Evolutionary conservation across 176 grass and related monocot genomes (phyloP).

Genomic region (Aegilops tauschii): DNA sequence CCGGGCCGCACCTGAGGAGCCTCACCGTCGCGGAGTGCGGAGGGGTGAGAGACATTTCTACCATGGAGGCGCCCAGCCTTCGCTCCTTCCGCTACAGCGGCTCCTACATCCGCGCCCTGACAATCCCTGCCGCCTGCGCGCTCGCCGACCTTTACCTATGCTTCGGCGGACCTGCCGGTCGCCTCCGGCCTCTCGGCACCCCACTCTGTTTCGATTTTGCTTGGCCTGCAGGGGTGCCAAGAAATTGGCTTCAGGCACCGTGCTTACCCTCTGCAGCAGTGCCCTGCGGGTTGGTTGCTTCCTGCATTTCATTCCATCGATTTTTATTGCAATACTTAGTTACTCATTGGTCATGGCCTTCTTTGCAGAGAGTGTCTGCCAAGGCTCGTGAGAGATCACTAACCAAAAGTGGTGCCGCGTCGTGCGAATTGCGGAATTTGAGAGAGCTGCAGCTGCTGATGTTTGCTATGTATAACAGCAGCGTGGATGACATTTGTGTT

Average conservation of each 20-base stretch:
- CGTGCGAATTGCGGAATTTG: slow-evolving; percentile 43
- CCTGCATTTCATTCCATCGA: not conserved
- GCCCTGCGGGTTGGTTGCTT: slow-evolving; percentile 39
- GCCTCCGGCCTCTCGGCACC: not conserved
- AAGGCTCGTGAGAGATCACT: not conserved
- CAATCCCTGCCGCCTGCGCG: not conserved
- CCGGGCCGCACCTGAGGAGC: slow-evolving; percentile 24
- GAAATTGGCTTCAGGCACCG: not conserved
- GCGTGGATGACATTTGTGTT: slow-evolving; percentile 35
- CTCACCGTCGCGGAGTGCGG: slow-evolving; percentile 47
- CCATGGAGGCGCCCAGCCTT: slow-evolving; percentile 30
- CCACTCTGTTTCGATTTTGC: not conserved
- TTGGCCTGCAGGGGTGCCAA: not conserved
- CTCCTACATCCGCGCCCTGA: slow-evolving; percentile 7
- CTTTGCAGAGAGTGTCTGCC: slow-evolving; percentile 38
- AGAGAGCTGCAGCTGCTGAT: slow-evolving; percentile 63
- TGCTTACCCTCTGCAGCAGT: slow-evolving; percentile 47
- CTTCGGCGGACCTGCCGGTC: not conserved
- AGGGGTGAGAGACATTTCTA: slow-evolving; percentile 3
- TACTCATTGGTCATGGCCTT: not conserved
- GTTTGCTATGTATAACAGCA: slow-evolving; percentile 24
- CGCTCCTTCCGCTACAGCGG: not conserved
- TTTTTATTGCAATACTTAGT: not conserved
- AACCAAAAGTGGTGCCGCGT: not conserved
- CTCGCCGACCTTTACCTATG: slow-evolving; percentile 53